A percentile compares a stretch with the other conserved stretches of the same genome.
phyloP scores from a whole-genome alignment of 495 filamentous ascomycete species.

The Barbatosphaeria neglecta region DNA sequence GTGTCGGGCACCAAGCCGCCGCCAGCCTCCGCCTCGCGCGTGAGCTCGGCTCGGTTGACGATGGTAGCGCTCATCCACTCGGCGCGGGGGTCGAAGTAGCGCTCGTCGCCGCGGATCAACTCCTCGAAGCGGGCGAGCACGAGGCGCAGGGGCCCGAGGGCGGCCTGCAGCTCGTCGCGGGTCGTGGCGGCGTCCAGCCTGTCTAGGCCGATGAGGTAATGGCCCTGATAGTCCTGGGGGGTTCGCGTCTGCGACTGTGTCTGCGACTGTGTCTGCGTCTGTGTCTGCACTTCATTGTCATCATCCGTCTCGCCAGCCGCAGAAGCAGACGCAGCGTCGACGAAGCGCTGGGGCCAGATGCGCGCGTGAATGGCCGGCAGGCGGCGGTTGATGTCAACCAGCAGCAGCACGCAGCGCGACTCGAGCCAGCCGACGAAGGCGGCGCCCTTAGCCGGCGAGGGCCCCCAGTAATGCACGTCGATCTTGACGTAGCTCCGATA shows the following conservation, averaged over 20 bases:
- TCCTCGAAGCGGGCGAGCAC: conserved; percentile 35
- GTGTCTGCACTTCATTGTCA: no score
- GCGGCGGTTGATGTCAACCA: conserved; percentile 39
- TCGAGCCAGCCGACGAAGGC: conserved; percentile 44
- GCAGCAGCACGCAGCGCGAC: conserved; percentile 32
- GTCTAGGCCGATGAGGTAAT: conserved; percentile 46
- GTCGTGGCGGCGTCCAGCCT: conserved; percentile 8
- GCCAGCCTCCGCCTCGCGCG: conserved; percentile 5
- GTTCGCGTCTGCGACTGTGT: conserved; percentile 4
- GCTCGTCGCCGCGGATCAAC: conserved; percentile 30
- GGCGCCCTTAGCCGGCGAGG: conserved; percentile 29
- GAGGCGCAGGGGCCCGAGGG: conserved; percentile 21
- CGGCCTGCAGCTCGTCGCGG: conserved; percentile 18
- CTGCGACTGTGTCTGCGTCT: no score
- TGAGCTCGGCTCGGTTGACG: conserved; percentile 23
- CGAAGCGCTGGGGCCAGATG: conserved; percentile 48
- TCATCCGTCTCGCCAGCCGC: no score
- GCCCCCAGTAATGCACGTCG: conserved; percentile 45
- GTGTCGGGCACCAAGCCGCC: conserved; percentile 25
- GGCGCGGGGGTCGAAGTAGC: conserved; percentile 33
- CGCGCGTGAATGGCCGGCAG: conserved; percentile 33
- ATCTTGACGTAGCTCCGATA: conserved; percentile 40
- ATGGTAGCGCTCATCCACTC: conserved; percentile 37
- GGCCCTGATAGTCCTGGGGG: conserved; percentile 33
- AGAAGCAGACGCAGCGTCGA: no score